Conservation (phyloP, 257 asterid genomes). For the Verbena officinalis region DNA sequence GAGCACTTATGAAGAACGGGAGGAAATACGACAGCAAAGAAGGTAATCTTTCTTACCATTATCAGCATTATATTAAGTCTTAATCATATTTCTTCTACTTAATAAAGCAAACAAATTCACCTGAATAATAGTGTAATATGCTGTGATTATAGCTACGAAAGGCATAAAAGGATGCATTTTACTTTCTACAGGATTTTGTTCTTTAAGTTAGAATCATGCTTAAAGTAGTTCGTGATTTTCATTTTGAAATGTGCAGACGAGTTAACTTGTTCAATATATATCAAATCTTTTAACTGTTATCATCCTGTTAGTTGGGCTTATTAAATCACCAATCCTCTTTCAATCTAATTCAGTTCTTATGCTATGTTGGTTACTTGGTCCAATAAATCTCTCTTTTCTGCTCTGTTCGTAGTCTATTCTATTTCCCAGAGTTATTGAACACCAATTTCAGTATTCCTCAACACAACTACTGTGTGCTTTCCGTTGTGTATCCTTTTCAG, state of each 20-base stretch:
- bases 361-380: slow-evolving; percentile 9
- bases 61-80: background rate
- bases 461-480: background rate
- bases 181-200: background rate
- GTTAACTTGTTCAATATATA: background rate
- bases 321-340: background rate
- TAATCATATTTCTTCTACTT: background rate
- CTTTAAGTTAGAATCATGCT: background rate
- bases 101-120: no score
- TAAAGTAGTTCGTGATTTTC: background rate
- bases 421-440: slow-evolving; percentile 1
- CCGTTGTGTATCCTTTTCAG: slow-evolving; percentile 45
- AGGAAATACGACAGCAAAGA: slow-evolving; percentile 58
- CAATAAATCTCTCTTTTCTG: background rate
- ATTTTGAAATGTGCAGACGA: background rate
- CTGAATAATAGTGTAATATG: no score
- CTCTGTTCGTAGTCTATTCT: background rate
- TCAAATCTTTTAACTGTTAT: background rate
- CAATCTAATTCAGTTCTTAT: background rate
- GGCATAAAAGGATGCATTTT: background rate
- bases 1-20: slow-evolving; percentile 79
- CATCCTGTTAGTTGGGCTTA: background rate
- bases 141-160: background rate
- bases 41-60: slow-evolving; percentile 50
- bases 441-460: background rate